These are phyloP conservation scores for Clonostachys byssicola DNA, from an alignment of 2,329 filamentous ascomycete genomes.

Conservation along the genomic window DNA sequence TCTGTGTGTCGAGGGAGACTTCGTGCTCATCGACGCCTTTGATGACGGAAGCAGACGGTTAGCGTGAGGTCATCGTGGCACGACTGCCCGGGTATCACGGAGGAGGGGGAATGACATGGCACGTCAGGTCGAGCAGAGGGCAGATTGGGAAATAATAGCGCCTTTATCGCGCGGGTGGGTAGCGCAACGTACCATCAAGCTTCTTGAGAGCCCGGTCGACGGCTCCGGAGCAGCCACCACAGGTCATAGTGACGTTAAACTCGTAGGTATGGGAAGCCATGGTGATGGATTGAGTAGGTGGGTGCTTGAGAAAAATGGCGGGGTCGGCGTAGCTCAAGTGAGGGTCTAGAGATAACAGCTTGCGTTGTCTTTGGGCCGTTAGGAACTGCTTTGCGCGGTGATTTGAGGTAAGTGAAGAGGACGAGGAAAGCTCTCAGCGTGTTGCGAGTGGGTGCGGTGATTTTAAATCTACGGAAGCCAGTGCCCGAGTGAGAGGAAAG, in stretches of 20 bases:
- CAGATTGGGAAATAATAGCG: not conserved
- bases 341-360: too few relatives aligned
- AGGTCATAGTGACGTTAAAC: slow-evolving; percentile 92
- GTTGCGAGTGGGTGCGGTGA: not conserved
- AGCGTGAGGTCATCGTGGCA: slow-evolving; percentile 3
- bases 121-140: not conserved
- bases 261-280: slow-evolving; percentile 85
- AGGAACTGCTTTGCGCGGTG: too few relatives aligned
- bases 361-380: too few relatives aligned
- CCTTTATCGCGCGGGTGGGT: not conserved
- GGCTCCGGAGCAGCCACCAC: slow-evolving; percentile 92
- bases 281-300: slow-evolving; percentile 6
- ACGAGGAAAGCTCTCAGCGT: too few relatives aligned
- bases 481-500: not conserved
- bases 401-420: too few relatives aligned
- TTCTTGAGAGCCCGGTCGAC: slow-evolving; percentile 89
- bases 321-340: not conserved
- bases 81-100: too few relatives aligned
- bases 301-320: slow-evolving; percentile 1
- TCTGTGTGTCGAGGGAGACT: slow-evolving; percentile 83
- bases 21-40: slow-evolving; percentile 82
- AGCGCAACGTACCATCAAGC: slow-evolving; percentile 65
- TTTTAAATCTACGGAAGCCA: not conserved
- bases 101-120: too few relatives aligned
- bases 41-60: not conserved